phyloP scores from a whole-genome alignment of 2,329 filamentous ascomycete genomes.

The Lomentospora prolificans region DNA sequence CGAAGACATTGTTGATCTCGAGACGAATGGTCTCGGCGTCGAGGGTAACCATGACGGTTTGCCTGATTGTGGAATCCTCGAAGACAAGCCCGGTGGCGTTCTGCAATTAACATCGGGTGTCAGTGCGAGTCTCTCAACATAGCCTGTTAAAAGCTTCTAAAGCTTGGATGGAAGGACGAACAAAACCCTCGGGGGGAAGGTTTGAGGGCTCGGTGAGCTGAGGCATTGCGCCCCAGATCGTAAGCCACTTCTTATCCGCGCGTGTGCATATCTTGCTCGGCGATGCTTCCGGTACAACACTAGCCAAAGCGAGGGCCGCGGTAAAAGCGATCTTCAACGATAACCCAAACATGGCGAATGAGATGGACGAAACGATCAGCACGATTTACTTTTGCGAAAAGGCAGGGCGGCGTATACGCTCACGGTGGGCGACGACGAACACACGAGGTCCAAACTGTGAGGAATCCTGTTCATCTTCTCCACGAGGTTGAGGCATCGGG shows the following conservation, averaged over 20 bases:
- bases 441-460: background rate
- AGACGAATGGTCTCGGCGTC: constrained; percentile 44
- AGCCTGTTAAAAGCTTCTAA: no score
- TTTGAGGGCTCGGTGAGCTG: constrained; percentile 51
- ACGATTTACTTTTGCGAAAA: background rate
- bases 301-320: background rate
- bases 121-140: no score
- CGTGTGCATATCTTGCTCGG: background rate
- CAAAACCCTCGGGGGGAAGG: constrained; percentile 46
- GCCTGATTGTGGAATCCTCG: constrained; percentile 48
- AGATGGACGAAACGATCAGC: background rate
- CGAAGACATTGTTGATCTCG: constrained; percentile 53
- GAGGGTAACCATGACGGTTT: constrained; percentile 48
- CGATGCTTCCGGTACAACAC: background rate
- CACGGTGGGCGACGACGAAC: background rate
- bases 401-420: background rate
- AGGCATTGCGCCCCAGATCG: constrained; percentile 53
- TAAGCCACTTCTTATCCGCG: constrained; percentile 42
- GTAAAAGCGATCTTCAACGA: constrained; percentile 2
- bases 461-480: no score
- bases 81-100: constrained; percentile 44
- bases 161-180: constrained; percentile 26
- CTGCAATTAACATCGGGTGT: no score
- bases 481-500: no score
- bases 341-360: constrained; percentile 1